phyloP scores from a whole-genome alignment of 805 yeast species.

The Kluyveromyces dobzhanskii region DNA sequence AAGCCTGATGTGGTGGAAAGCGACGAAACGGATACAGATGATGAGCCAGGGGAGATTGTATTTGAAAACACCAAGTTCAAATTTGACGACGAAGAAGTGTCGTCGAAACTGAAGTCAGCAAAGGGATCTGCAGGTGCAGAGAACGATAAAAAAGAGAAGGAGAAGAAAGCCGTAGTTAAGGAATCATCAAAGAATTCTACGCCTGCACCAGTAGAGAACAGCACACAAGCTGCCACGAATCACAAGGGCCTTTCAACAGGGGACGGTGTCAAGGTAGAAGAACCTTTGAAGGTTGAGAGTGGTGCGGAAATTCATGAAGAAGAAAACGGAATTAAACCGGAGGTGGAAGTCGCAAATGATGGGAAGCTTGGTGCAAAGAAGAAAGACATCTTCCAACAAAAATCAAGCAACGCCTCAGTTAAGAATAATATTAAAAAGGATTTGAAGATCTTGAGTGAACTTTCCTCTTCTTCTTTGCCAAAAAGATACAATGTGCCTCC shows the following conservation, averaged over 20 bases:
- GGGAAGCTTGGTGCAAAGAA: neutral
- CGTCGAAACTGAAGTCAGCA: neutral
- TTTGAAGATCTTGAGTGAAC: slow-evolving; percentile 22
- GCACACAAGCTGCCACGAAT: too few species aligned
- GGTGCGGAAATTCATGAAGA: slow-evolving; percentile 3
- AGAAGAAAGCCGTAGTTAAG: neutral
- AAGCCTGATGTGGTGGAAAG: slow-evolving; percentile 6
- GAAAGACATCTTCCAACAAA: slow-evolving; percentile 26
- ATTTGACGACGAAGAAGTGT: slow-evolving; percentile 29
- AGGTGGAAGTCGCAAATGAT: neutral
- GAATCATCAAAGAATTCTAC: neutral
- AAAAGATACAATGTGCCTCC: slow-evolving; percentile 59
- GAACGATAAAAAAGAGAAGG: neutral
- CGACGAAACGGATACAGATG: slow-evolving; percentile 30
- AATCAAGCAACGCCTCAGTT: slow-evolving; percentile 22
- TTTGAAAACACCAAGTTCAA: slow-evolving; percentile 12
- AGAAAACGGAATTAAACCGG: neutral
- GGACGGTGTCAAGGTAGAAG: too few species aligned
- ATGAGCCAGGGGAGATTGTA: slow-evolving; percentile 22
- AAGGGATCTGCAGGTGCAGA: neutral
- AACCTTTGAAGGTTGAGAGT: neutral
- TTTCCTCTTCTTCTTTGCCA: slow-evolving; percentile 40
- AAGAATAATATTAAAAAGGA: slow-evolving; percentile 28
- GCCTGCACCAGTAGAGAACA: too few species aligned
- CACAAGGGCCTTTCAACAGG: too few species aligned